Evolutionary conservation across 495 filamentous ascomycete genomes (phyloP).

Genomic region (Lophiostoma macrostomum): DNA sequence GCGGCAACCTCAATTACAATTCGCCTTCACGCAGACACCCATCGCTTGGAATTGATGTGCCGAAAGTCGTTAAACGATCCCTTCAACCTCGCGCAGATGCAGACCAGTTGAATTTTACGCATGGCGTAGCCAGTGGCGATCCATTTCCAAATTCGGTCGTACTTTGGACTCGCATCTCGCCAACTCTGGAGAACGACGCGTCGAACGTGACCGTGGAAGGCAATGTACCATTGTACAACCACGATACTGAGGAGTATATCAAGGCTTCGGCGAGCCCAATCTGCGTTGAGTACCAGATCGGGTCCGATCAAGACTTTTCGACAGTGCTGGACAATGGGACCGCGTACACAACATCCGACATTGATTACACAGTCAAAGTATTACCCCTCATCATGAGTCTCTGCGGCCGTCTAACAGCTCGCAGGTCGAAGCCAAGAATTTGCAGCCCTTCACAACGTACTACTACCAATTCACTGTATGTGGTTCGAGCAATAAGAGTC

Average conservation of each 20-base stretch:
- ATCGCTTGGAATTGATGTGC: conserved; percentile 54
- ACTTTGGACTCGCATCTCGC: conserved; percentile 63
- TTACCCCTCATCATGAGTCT: neutral
- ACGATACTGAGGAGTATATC: conserved; percentile 53
- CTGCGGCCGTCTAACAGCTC: neutral
- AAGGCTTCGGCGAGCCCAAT: conserved; percentile 52
- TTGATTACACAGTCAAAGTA: conserved; percentile 68
- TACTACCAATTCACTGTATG: conserved; percentile 47
- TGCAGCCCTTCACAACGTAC: conserved; percentile 59
- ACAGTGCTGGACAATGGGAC: conserved; percentile 45
- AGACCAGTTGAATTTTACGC: conserved; percentile 60
- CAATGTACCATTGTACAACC: conserved; percentile 54
- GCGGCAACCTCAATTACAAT: conserved; percentile 55
- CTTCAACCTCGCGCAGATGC: conserved; percentile 41
- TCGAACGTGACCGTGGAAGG: conserved; percentile 56
- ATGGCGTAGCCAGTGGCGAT: conserved; percentile 66
- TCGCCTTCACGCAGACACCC: conserved; percentile 59
- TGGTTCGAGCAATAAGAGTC: conserved; percentile 38
- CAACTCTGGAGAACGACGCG: conserved; percentile 50
- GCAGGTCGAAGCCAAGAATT: conserved; percentile 53
- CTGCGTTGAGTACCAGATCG: conserved; percentile 58
- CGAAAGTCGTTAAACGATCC: conserved; percentile 43
- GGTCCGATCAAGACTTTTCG: conserved; percentile 38
- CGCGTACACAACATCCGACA: conserved; percentile 61
- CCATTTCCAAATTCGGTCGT: conserved; percentile 62